Conservation (phyloP, 345 rosid species). For the Lenwebbia sp. region DNA sequence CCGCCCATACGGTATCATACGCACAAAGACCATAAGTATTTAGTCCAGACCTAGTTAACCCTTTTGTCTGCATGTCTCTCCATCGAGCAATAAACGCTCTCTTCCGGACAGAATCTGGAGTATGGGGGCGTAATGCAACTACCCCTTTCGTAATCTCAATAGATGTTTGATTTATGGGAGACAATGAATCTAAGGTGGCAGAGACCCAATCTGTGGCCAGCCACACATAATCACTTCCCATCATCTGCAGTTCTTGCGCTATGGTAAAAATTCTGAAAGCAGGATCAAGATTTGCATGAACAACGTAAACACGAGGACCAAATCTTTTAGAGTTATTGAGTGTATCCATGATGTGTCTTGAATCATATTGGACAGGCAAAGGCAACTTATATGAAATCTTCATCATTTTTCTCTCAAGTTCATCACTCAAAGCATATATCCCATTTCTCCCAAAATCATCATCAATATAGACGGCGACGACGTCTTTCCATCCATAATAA, state of each 20-base stretch:
- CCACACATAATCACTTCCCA: constrained; percentile 65
- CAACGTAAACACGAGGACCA: constrained; percentile 67
- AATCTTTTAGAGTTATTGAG: constrained; percentile 39
- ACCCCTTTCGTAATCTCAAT: constrained; percentile 45
- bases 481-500: constrained; percentile 69
- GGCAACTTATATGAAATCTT: constrained; percentile 47
- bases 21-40: constrained; percentile 65
- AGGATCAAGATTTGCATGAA: constrained; percentile 69
- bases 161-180: constrained; percentile 14
- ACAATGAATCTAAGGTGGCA: constrained; percentile 52
- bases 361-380: constrained; percentile 28
- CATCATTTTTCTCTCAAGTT: constrained; percentile 34
- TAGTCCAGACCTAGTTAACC: constrained; percentile 27
- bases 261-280: constrained; percentile 38
- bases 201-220: constrained; percentile 90
- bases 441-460: constrained; percentile 85
- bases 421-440: constrained; percentile 38
- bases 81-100: constrained; percentile 32
- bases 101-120: constrained; percentile 41
- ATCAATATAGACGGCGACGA: constrained; percentile 56
- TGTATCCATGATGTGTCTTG: constrained; percentile 19
- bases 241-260: constrained; percentile 61
- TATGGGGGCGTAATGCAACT: constrained; percentile 63
- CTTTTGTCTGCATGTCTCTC: constrained; percentile 33
- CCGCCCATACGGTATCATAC: constrained; percentile 81